A percentile compares a stretch with the other conserved stretches of the same genome.
Conservation (phyloP, 176 grass and related monocot species). For the Zea mays region DNA sequence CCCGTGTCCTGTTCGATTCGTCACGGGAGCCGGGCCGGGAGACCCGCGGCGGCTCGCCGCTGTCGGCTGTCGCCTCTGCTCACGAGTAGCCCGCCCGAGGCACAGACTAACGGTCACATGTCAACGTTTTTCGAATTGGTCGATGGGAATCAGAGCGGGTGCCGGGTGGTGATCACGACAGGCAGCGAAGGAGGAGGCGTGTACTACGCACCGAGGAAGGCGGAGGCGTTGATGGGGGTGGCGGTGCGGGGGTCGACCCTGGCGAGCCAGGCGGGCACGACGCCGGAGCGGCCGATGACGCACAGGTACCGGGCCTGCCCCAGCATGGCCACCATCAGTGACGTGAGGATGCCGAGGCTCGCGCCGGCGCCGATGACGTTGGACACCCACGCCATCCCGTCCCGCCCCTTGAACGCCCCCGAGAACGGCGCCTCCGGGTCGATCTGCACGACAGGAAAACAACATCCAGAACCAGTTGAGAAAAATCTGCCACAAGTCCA, state of each 20-base stretch:
- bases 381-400: constrained; percentile 73
- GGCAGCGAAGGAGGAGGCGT: too few species aligned
- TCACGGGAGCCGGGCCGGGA: background rate
- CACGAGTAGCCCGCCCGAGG: background rate
- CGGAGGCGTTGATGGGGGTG: constrained; percentile 90
- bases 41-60: background rate
- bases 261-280: constrained; percentile 80
- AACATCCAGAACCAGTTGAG: background rate
- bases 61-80: background rate
- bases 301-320: constrained; percentile 91
- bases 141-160: background rate
- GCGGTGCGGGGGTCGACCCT: constrained; percentile 62
- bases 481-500: background rate
- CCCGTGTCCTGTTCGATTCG: background rate
- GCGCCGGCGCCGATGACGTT: constrained; percentile 81
- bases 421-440: constrained; percentile 87
- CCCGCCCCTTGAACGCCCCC: constrained; percentile 57
- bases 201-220: constrained; percentile 51
- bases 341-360: constrained; percentile 87
- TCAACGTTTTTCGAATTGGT: background rate
- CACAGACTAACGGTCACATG: background rate
- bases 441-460: constrained; percentile 49
- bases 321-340: constrained; percentile 84
- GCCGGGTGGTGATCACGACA: too few species aligned
- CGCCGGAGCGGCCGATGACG: constrained; percentile 82